These are phyloP conservation scores for Ophiocordyceps camponoti-saundersi DNA, from an alignment of 2,329 filamentous ascomycete species.

Conservation along the genomic window DNA sequence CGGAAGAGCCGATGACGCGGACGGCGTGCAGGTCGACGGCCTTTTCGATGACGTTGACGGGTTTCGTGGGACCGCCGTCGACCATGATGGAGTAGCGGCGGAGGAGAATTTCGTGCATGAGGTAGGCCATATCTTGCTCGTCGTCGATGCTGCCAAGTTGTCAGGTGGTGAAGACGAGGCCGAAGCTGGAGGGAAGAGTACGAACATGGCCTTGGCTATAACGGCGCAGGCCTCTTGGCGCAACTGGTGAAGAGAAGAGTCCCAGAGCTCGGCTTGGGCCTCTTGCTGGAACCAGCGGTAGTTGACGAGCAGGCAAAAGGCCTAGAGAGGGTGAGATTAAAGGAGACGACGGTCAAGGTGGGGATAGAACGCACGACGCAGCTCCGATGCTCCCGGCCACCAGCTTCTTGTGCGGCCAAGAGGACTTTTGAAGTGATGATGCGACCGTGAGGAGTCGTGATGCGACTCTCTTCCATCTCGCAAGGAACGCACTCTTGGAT, in stretches of 20 bases:
- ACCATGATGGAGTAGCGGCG: constrained; percentile 75
- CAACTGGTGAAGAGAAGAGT: constrained; percentile 66
- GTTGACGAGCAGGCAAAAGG: constrained; percentile 63
- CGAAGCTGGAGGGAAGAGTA: neutral
- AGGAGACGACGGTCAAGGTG: neutral
- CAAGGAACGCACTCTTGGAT: constrained; percentile 81
- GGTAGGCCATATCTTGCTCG: constrained; percentile 62
- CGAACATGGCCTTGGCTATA: constrained; percentile 62
- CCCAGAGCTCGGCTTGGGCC: constrained; percentile 71
- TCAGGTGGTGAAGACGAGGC: neutral
- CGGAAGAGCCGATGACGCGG: constrained; percentile 73
- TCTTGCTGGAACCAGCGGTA: constrained; percentile 65
- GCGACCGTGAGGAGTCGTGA: constrained; percentile 68
- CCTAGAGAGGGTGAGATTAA: constrained; percentile 8
- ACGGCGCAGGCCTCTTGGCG: constrained; percentile 76
- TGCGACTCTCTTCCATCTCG: constrained; percentile 60
- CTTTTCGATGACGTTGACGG: constrained; percentile 81
- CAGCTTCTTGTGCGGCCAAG: constrained; percentile 65
- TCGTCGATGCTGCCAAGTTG: constrained; percentile 51
- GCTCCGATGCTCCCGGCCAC: constrained; percentile 52
- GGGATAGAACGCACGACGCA: constrained; percentile 42
- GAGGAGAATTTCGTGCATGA: constrained; percentile 68
- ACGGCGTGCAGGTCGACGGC: constrained; percentile 87
- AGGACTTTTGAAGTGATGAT: constrained; percentile 72
- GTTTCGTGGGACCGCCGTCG: constrained; percentile 52